Conservation (phyloP, 2,329 filamentous ascomycete genomes). For the Emergomyces africanus region DNA sequence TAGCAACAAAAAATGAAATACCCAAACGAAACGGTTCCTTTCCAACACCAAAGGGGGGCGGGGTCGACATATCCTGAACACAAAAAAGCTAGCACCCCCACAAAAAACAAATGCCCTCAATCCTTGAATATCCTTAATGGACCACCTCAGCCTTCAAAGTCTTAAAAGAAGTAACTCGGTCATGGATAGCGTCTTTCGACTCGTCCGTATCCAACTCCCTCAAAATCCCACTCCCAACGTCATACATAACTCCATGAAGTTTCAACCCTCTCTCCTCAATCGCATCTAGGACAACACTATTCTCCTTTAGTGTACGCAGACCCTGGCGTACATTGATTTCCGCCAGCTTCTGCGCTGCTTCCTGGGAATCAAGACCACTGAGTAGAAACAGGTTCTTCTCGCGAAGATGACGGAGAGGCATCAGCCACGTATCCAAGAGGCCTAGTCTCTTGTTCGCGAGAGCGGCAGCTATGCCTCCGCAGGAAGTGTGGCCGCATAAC, state of each 20-base stretch:
- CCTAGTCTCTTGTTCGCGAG: slow-evolving; percentile 46
- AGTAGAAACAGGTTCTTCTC: slow-evolving; percentile 41
- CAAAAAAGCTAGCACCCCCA: neutral
- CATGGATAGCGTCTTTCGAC: slow-evolving; percentile 26
- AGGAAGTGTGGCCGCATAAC: slow-evolving; percentile 49
- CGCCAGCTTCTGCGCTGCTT: slow-evolving; percentile 49
- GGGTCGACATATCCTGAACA: neutral
- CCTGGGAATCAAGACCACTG: slow-evolving; percentile 33
- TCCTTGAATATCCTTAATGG: neutral
- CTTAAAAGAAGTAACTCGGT: slow-evolving; percentile 29
- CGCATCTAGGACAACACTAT: slow-evolving; percentile 56
- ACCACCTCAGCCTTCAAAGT: slow-evolving; percentile 7
- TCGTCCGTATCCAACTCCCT: slow-evolving; percentile 39
- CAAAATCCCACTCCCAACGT: slow-evolving; percentile 46
- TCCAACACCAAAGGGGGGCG: too few species aligned
- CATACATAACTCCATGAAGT: slow-evolving; percentile 68
- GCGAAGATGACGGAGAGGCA: slow-evolving; percentile 42
- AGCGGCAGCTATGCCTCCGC: slow-evolving; percentile 45
- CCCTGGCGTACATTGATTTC: slow-evolving; percentile 66
- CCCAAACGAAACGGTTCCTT: too few species aligned
- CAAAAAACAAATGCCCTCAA: neutral
- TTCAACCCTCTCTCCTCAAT: slow-evolving; percentile 56
- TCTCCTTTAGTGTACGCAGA: slow-evolving; percentile 54
- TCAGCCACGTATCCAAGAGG: slow-evolving; percentile 48
- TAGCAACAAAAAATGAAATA: too few species aligned